Percentiles rank a stretch among this genome's conserved stretches.
phyloP scores from a whole-genome alignment of 2,329 filamentous ascomycete species.

The Fusarium sp. region DNA sequence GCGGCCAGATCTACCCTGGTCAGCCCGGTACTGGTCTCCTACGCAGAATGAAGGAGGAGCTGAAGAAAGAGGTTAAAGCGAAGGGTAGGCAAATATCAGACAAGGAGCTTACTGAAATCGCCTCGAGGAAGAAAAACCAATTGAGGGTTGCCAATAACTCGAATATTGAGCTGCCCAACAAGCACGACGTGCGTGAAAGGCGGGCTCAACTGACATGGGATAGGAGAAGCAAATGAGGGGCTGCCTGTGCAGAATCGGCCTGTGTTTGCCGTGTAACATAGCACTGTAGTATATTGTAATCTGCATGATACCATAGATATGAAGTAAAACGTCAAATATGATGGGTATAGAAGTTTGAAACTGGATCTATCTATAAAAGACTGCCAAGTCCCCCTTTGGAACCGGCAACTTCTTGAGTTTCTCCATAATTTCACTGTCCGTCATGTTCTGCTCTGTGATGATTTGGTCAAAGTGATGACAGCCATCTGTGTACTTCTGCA shows the following conservation, averaged over 20 bases:
- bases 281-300: slow-evolving; percentile 45
- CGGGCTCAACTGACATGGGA: slow-evolving; percentile 37
- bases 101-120: slow-evolving; percentile 39
- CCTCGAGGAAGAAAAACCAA: slow-evolving; percentile 26
- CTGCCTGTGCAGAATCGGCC: background rate
- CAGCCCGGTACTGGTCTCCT: slow-evolving; percentile 60
- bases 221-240: slow-evolving; percentile 11
- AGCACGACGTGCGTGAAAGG: slow-evolving; percentile 46
- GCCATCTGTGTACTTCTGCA: slow-evolving; percentile 78
- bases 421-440: slow-evolving; percentile 75
- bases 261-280: slow-evolving; percentile 29
- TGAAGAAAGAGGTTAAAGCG: slow-evolving; percentile 49
- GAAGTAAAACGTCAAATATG: slow-evolving; percentile 33
- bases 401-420: slow-evolving; percentile 68
- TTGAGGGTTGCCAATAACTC: slow-evolving; percentile 53
- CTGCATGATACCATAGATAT: slow-evolving; percentile 43
- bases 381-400: slow-evolving; percentile 61
- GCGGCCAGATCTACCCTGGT: slow-evolving; percentile 63
- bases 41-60: slow-evolving; percentile 53
- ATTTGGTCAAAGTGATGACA: slow-evolving; percentile 84
- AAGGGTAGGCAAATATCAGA: slow-evolving; percentile 44
- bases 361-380: slow-evolving; percentile 60
- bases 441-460: slow-evolving; percentile 77
- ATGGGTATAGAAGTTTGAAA: slow-evolving; percentile 6
- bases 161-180: slow-evolving; percentile 52